Evolutionary conservation across 306 rosid species (phyloP), one percentile per base, ranked within the genome.

Genomic region (Clitoria ternatea): DNA sequence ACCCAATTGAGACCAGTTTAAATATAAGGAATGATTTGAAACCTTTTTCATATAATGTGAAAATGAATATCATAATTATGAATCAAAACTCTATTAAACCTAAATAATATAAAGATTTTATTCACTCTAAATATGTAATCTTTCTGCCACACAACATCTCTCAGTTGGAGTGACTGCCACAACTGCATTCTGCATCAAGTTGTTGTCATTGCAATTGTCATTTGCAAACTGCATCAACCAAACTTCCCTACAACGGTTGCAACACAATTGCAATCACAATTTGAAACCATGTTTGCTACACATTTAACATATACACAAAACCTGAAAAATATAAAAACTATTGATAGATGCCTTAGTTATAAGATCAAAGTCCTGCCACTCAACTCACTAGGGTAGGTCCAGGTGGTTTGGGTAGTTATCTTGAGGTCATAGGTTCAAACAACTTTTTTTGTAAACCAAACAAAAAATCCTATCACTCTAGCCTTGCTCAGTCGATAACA

Each of bases 401-500:
- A n/a, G n/a, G n/a, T n/a, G n/a, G n/a, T n/a, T n/a, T n/a, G n/a
- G n/a, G n/a, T n/a, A n/a, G n/a, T n/a, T n/a, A n/a, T n/a, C n/a
- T n/a, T n/a, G n/a, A n/a, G n/a, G n/a, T n/a, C n/a, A n/a, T n/a
- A n/a, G n/a, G n/a, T n/a, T n/a, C n/a, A n/a, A n/a, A n/a, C n/a
- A n/a, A n/a, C n/a, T n/a, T n/a, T n/a, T n/a, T n/a, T n/a, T n/a
- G n/a, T n/a, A n/a, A n/a, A n/a, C n/a, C n/a, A n/a, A n/a, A n/a
- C n/a, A n/a, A n/a, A 32, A 32, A 33, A 26, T 26, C 30, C 50
- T 66, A 54, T 75, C 63, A 70, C 33, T 65, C 76, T 59, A 57
- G 42, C 81, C 85, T 71, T 8, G 85, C 79, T 36, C 40, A 63
- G 9, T 81, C 85, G 12, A 71, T 9, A 8, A 66, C 53, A 26